Percentiles rank a stretch among this genome's conserved stretches.
These are phyloP conservation scores for Sporothrix variecibatus DNA, from an alignment of 2,329 filamentous ascomycete genomes.

Conservation along the genomic window DNA sequence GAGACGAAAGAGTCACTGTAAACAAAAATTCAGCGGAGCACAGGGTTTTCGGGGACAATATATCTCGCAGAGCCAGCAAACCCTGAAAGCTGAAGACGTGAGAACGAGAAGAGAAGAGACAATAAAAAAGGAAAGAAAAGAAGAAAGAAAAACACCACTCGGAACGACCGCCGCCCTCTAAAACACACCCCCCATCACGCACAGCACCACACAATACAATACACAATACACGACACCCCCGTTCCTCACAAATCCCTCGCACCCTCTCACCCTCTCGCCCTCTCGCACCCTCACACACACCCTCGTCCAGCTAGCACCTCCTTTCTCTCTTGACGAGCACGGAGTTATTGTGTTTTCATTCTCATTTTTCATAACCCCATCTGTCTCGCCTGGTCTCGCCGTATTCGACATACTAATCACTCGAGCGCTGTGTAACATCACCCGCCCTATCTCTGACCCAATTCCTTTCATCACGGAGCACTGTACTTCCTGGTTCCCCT, in stretches of 20 bases:
- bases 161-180: background rate
- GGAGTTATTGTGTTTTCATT: background rate
- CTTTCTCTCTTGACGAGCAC: background rate
- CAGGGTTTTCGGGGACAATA: background rate
- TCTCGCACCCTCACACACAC: conserved; percentile 17
- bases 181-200: background rate
- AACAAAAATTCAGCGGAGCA: background rate
- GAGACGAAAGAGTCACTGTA: background rate
- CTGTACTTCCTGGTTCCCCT: background rate
- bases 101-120: background rate
- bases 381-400: conserved; percentile 11
- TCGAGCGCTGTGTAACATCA: conserved; percentile 15
- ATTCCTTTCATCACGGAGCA: background rate
- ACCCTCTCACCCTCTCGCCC: conserved; percentile 1
- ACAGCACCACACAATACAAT: background rate
- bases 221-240: background rate
- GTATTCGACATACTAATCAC: background rate
- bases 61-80: background rate
- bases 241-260: conserved; percentile 13
- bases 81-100: background rate
- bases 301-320: conserved; percentile 14
- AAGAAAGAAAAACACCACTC: background rate
- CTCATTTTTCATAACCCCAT: background rate
- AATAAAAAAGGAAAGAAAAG: background rate
- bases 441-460: background rate